Conservation (phyloP, 23 red algal genomes). For the Gracilaria gracilis region DNA sequence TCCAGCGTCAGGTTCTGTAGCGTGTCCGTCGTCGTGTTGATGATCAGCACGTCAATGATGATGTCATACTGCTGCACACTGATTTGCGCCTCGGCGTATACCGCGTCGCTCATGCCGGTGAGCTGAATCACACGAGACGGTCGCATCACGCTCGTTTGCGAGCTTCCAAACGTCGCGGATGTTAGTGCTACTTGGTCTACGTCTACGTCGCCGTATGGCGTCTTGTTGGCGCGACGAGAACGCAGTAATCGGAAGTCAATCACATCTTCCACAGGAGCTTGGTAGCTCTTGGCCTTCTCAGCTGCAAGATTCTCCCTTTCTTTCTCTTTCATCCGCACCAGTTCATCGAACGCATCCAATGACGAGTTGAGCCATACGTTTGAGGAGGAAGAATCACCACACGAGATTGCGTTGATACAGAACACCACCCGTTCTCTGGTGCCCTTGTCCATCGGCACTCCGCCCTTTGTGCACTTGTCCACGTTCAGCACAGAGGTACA, state of each 20-base stretch:
- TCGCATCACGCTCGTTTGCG: conserved; percentile 62
- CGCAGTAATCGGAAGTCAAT: conserved; percentile 92
- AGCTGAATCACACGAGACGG: conserved; percentile 83
- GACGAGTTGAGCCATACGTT: conserved; percentile 76
- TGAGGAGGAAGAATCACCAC: not conserved
- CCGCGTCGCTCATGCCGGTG: conserved; percentile 94
- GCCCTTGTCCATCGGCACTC: conserved; percentile 82
- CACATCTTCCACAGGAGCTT: conserved; percentile 80
- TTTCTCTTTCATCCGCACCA: conserved; percentile 72
- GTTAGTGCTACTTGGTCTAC: conserved; percentile 64
- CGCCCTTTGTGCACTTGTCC: conserved; percentile 57
- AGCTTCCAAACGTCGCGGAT: conserved; percentile 54
- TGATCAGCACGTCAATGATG: conserved; percentile 89
- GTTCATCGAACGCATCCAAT: conserved; percentile 78
- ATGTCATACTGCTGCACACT: conserved; percentile 97
- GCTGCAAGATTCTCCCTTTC: conserved; percentile 66
- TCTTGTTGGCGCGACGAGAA: conserved; percentile 63
- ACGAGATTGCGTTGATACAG: conserved; percentile 77
- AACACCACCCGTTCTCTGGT: conserved; percentile 82
- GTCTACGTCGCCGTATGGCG: conserved; percentile 71
- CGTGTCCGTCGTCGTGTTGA: conserved; percentile 89
- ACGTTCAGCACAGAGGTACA: conserved; percentile 81
- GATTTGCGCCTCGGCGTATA: conserved; percentile 98
- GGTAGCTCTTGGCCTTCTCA: conserved; percentile 80
- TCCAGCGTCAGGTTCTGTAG: conserved; percentile 93